These are phyloP conservation scores for Metschnikowia koreensis DNA, from an alignment of 805 yeast species.

Conservation along the genomic window DNA sequence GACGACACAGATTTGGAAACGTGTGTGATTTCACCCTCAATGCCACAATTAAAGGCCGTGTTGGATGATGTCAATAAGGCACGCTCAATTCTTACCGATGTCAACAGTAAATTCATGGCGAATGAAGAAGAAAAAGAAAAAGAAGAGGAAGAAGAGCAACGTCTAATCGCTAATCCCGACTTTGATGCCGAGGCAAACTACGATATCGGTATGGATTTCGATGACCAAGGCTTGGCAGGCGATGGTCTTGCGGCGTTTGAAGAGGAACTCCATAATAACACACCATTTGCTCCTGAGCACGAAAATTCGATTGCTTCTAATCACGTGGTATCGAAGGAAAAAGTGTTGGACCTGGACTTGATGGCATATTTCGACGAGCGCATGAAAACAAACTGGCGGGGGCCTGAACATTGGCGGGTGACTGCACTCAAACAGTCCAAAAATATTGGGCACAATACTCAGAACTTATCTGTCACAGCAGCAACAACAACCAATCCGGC, in stretches of 20 bases:
- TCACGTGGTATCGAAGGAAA: constrained; percentile 7
- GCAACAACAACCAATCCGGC: constrained; percentile 1
- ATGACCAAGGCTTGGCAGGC: constrained; percentile 10
- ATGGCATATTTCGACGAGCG: constrained; percentile 81
- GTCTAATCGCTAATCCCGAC: background rate
- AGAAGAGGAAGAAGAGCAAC: background rate
- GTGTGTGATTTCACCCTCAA: constrained; percentile 65
- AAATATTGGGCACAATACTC: constrained; percentile 18
- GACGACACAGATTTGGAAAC: constrained; percentile 22
- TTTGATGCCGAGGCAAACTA: constrained; percentile 12
- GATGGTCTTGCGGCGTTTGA: constrained; percentile 3
- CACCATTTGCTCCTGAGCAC: background rate
- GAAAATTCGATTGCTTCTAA: background rate
- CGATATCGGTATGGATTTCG: constrained; percentile 26
- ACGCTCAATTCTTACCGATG: constrained; percentile 40
- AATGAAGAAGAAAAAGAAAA: constrained; percentile 14
- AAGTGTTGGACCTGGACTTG: constrained; percentile 55
- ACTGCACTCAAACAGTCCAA: constrained; percentile 39
- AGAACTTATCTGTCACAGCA: background rate
- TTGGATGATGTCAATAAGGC: constrained; percentile 56
- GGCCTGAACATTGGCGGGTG: constrained; percentile 90
- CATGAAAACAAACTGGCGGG: constrained; percentile 77
- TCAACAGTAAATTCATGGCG: constrained; percentile 34
- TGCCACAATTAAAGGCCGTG: constrained; percentile 57
- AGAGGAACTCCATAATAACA: constrained; percentile 6